Evolutionary conservation across 805 yeast species (phyloP).

Genomic region (Candida orba): DNA sequence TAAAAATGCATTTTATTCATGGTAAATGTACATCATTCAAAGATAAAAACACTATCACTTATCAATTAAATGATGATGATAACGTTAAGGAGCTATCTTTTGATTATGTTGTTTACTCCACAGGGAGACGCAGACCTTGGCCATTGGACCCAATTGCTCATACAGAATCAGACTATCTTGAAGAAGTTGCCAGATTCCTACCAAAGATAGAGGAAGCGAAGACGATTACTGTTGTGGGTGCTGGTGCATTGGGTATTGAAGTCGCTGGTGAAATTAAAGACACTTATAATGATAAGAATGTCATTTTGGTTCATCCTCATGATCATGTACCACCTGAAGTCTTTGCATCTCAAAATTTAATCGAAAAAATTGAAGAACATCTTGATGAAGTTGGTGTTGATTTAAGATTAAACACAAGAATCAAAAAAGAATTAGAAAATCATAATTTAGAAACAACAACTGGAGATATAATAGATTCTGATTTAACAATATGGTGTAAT

Average conservation of each 20-base stretch:
- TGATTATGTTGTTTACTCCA: constrained; percentile 40
- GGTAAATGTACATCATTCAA: constrained; percentile 20
- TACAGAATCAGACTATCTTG: constrained; percentile 29
- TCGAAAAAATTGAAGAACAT: constrained; percentile 8
- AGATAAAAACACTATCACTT: constrained; percentile 14
- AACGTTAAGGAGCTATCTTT: constrained; percentile 25
- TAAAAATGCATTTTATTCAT: constrained; percentile 17
- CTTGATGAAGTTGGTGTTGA: constrained; percentile 20
- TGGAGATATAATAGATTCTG: constrained; percentile 24
- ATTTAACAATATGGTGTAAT: constrained; percentile 32
- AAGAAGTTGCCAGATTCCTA: constrained; percentile 35
- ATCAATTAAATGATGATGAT: constrained; percentile 18
- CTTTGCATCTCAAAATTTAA: constrained; percentile 18
- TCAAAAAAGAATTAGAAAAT: constrained; percentile 21
- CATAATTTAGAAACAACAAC: constrained; percentile 19
- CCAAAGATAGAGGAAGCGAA: constrained; percentile 28
- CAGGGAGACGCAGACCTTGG: constrained; percentile 47
- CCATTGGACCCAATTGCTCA: constrained; percentile 46
- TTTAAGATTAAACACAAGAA: constrained; percentile 26
- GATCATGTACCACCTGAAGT: constrained; percentile 34
- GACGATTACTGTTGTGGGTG: constrained; percentile 41
- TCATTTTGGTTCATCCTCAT: constrained; percentile 37
- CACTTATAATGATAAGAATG: constrained; percentile 30
- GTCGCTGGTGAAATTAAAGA: constrained; percentile 40
- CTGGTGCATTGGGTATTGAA: constrained; percentile 48